Percentiles rank a stretch among this genome's conserved stretches.
phyloP scores from a whole-genome alignment of 2,329 filamentous ascomycete species.

The Fusarium denticulatum region DNA sequence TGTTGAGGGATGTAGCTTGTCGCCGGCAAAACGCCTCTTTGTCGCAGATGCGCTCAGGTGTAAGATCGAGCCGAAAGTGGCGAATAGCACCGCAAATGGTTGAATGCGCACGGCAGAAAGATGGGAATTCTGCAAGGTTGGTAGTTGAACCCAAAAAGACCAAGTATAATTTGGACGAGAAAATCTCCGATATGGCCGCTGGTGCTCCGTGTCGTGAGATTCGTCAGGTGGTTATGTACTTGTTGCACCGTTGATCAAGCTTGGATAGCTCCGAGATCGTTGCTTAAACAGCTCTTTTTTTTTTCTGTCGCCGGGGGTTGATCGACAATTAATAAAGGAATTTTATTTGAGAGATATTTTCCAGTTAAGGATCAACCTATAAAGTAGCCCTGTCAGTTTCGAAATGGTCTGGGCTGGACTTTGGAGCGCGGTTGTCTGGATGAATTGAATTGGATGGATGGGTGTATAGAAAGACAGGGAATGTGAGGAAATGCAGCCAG shows the following conservation, averaged over 20 bases:
- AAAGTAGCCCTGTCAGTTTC: constrained; percentile 24
- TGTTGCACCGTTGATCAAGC: constrained; percentile 26
- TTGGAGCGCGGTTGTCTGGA: constrained; percentile 15
- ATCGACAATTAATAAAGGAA: constrained; percentile 10
- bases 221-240: constrained; percentile 37
- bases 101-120: neutral
- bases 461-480: constrained; percentile 30
- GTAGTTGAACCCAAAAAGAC: neutral
- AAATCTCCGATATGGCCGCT: constrained; percentile 37
- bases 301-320: neutral
- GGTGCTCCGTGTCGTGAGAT: constrained; percentile 38
- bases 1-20: constrained; percentile 37
- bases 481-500: constrained; percentile 29
- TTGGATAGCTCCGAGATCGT: constrained; percentile 41
- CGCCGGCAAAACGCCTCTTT: constrained; percentile 43
- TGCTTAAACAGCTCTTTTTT: constrained; percentile 24
- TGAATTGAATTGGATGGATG: constrained; percentile 14
- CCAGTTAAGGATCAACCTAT: constrained; percentile 20
- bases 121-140: constrained; percentile 12
- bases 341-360: constrained; percentile 14
- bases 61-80: constrained; percentile 24
- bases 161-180: constrained; percentile 4
- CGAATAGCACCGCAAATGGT: constrained; percentile 24
- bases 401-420: constrained; percentile 14
- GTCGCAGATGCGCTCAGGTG: constrained; percentile 42